Conservation (phyloP, 345 rosid species). For the Balakata baccata region DNA sequence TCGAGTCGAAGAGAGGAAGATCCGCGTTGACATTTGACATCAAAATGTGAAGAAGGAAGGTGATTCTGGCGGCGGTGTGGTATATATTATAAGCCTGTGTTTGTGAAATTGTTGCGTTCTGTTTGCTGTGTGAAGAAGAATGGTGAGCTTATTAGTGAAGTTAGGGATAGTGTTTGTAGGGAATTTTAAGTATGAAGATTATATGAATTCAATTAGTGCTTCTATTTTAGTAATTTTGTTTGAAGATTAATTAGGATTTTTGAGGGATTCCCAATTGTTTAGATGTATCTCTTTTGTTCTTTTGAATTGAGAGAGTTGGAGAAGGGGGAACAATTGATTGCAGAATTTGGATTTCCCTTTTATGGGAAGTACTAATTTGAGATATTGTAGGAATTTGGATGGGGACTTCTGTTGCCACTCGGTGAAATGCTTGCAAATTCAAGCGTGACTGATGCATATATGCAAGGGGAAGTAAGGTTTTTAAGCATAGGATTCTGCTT, state of each 20-base stretch:
- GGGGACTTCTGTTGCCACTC: too few species aligned
- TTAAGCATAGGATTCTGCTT: too few species aligned
- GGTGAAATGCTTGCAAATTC: too few species aligned
- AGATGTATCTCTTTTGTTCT: constrained; percentile 6
- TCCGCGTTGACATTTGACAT: constrained; percentile 16
- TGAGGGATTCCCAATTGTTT: constrained; percentile 30
- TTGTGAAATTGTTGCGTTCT: constrained; percentile 23
- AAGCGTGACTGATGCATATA: too few species aligned
- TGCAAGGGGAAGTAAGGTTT: too few species aligned
- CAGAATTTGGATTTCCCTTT: too few species aligned
- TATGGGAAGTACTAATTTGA: too few species aligned
- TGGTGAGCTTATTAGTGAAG: not conserved
- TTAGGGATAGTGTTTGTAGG: constrained; percentile 37
- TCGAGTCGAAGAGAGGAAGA: constrained; percentile 36
- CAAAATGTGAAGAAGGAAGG: not conserved
- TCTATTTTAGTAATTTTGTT: constrained; percentile 20
- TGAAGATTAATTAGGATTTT: constrained; percentile 33
- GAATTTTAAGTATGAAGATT: constrained; percentile 1
- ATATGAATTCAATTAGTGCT: too few species aligned
- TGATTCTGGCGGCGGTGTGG: constrained; percentile 15
- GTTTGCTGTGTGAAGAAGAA: constrained; percentile 40
- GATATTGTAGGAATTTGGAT: too few species aligned
- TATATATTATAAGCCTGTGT: constrained; percentile 24
- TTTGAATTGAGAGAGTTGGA: too few species aligned
- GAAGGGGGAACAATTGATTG: too few species aligned